Conservation (phyloP, 768 basidiomycete genomes). For the Lactarius psammicola region DNA sequence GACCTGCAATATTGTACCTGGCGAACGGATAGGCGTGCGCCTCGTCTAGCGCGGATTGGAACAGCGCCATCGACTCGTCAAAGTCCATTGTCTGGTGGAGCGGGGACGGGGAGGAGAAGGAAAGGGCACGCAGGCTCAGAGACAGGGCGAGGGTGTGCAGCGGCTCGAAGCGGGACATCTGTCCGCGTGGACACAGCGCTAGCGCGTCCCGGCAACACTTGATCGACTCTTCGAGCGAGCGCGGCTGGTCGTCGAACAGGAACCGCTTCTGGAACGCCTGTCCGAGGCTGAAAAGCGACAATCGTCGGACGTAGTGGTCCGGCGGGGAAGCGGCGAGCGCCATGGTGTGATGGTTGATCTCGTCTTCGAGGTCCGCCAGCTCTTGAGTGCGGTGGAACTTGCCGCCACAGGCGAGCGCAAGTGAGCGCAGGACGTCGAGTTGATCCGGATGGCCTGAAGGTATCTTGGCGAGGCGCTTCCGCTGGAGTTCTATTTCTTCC, state of each 20-base stretch:
- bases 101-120: too few relatives aligned
- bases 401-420: background rate
- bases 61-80: slow-evolving; percentile 11
- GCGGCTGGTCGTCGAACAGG: background rate
- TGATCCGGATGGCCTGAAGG: background rate
- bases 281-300: slow-evolving; percentile 9
- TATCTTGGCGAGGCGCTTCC: slow-evolving; percentile 1
- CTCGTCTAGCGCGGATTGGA: slow-evolving; percentile 2
- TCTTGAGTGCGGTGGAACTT: background rate
- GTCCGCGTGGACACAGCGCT: slow-evolving; percentile 9
- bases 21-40: background rate
- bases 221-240: slow-evolving; percentile 1
- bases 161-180: slow-evolving; percentile 17
- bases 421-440: slow-evolving; percentile 5
- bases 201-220: slow-evolving; percentile 9
- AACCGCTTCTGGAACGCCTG: slow-evolving; percentile 1
- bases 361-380: slow-evolving; percentile 16
- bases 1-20: slow-evolving; percentile 6
- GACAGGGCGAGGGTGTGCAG: slow-evolving; percentile 8
- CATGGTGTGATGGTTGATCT: slow-evolving; percentile 4
- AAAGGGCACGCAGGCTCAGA: slow-evolving; percentile 1
- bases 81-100: too few relatives aligned
- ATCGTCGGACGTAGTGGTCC: background rate
- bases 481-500: background rate
- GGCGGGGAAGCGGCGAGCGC: slow-evolving; percentile 14